Evolutionary conservation across 129 eudicot species (phyloP).

Genomic region (Tanacetum coccineum): DNA sequence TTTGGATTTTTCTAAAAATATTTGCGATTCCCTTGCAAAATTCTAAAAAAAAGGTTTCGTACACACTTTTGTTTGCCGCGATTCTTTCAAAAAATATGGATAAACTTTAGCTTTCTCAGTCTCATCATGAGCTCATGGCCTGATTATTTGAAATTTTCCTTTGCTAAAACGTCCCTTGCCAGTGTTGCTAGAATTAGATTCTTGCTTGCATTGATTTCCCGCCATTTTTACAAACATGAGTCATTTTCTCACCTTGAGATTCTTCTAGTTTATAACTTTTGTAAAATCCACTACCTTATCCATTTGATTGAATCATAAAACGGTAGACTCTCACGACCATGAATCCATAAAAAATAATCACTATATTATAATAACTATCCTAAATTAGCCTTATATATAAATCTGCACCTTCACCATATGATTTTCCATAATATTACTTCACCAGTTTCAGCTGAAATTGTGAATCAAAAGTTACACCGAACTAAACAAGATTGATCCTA

Average conservation of each 20-base stretch:
- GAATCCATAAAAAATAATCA: neutral
- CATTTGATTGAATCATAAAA: neutral
- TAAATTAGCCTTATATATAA: neutral
- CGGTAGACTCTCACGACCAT: neutral
- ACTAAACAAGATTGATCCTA: neutral
- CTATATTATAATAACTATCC: neutral
- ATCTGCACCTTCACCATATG: neutral
- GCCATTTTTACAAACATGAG: neutral
- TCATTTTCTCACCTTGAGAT: neutral
- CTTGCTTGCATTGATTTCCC: neutral
- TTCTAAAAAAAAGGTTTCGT: too few relatives aligned
- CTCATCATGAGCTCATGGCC: too few relatives aligned
- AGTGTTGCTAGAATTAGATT: neutral
- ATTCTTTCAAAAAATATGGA: too few relatives aligned
- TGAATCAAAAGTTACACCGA: neutral
- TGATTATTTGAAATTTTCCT: too few relatives aligned
- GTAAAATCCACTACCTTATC: neutral
- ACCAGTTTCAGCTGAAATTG: neutral
- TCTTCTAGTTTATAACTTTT: neutral
- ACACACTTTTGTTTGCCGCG: too few relatives aligned
- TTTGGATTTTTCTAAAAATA: too few relatives aligned
- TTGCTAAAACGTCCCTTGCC: neutral
- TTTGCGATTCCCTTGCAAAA: too few relatives aligned
- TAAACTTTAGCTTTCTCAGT: too few relatives aligned
- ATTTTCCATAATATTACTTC: neutral